Evolutionary conservation across 176 grass and related monocot genomes (phyloP), one percentile per base, ranked within the genome.

Genomic region (Pharus latifolius): DNA sequence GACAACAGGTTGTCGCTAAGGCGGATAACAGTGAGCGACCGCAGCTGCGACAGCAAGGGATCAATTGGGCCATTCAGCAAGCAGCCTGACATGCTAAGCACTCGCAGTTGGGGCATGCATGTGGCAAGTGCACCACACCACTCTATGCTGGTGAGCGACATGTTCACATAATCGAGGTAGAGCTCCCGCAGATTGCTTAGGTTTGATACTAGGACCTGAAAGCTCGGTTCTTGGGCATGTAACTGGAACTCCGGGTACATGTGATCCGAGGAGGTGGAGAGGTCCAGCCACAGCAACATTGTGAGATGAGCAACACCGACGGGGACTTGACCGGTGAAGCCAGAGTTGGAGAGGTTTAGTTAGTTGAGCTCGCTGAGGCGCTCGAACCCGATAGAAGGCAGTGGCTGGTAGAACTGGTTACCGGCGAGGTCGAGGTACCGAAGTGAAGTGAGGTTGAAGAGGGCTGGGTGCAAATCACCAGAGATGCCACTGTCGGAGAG

Each of bases 271-370:
- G 56, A 78, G 18, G 80, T 83, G 28, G 81, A 84, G 15, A 84
- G 17, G 23, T 84, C 81, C 2, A 84, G 81, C 3, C 56, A 72
- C 0, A 84, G 42, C 38, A 84, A 49, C 19, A 78, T 84, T 42
- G 45, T 48, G 25, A 84, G 81, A 12, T 35, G 66, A 40, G 64
- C 58, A 13, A 84, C 73, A 53, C 41, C 56, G 17, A 32, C 61
- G 2, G 81, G 74, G 19, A 84, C 61, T 28, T 78, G 65, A 24
- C 67, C 81, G 20, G 20, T 13, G 53, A 84, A 73, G 11, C 81
- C 81, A 9, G 66, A 9, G 61, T 77, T 73, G 65, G 81, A 84
- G 42, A 84, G 68, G 44, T 84, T 84, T 10, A 84, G 74, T 28
- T 53, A 19, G 33, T 33, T 66, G 48, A 84, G 35, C 51, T 78